Evolutionary conservation across 2,329 filamentous ascomycete species (phyloP), one percentile per base, ranked within the genome.

Genomic region (Emericellopsis cladophorae): DNA sequence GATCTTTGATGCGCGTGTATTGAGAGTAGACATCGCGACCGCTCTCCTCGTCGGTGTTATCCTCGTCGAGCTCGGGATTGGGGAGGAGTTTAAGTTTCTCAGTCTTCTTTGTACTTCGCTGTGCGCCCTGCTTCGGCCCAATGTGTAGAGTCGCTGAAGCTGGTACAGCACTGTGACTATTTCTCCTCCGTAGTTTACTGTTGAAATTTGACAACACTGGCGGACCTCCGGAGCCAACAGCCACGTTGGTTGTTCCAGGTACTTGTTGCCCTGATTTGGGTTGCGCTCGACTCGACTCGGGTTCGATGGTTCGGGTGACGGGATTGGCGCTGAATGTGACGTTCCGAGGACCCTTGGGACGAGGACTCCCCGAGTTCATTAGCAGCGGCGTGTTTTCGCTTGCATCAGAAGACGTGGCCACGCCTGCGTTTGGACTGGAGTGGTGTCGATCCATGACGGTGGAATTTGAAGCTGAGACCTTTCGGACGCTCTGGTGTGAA

Each of bases 1-100:
- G 89, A 55, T 98, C 92, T 60, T 96, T 96, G 64, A 98, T 98
- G 36, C 92, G 76, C 8, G 90, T 95, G 59, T 95, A 96, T 59
- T 98, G 92, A 22, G 89, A 90, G 64, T 98, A 98, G 26, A 98
- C 92, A 57, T 98, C 92, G 48, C 89, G 73, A 9, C 89, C 88
- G 53, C 86, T 92, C 61, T 95, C 90, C 54, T 95, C 90, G 46
- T 96, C 89, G 7, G 48, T 69, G 50, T 70, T 78, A 35, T 89
- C 85, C 22, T 85, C 83, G 31, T 76, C 85, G 36, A 86, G 72
- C 44, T 93, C 85, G 0, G 89, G 88, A 54, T 92, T 92, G 1
- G 92, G 92, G 14, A 98, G 68, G n/a, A 98, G 74, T 65, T 98
- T 98, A 45, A 98, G 72, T 66, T 98, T 98, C 66, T 96, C 88